Conservation (phyloP, 352 stramenopile genomes). For the Peronospora farinosa region DNA sequence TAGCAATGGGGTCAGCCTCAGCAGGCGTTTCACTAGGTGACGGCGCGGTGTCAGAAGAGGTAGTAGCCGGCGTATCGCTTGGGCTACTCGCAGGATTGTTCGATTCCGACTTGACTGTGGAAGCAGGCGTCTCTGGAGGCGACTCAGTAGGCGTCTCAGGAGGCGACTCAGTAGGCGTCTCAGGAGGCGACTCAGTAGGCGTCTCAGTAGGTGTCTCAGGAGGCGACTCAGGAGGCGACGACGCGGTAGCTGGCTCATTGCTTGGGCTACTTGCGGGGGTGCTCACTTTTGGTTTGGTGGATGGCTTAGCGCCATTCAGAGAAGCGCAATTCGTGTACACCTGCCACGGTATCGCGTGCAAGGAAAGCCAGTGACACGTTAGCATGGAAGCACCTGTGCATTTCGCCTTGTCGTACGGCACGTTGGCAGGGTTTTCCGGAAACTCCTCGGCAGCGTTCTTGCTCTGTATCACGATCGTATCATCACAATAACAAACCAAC, state of each 20-base stretch:
- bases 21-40: too few species aligned
- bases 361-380: conserved; percentile 39
- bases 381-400: conserved; percentile 29
- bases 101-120: conserved; percentile 5
- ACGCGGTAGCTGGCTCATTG: conserved; percentile 2
- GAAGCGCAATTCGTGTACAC: conserved; percentile 45
- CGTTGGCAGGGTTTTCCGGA: conserved; percentile 25
- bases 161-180: neutral
- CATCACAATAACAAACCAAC: conserved; percentile 42
- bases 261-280: conserved; percentile 5
- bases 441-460: conserved; percentile 36
- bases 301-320: conserved; percentile 14
- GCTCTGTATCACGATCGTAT: conserved; percentile 34
- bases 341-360: conserved; percentile 43
- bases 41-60: conserved; percentile 1
- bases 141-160: conserved; percentile 2
- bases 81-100: conserved; percentile 6
- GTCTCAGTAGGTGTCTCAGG: neutral
- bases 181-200: neutral
- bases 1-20: too few species aligned
- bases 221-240: too few species aligned
- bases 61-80: neutral
- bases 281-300: conserved; percentile 14
- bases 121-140: conserved; percentile 9
- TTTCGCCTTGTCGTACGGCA: conserved; percentile 39